A percentile compares a stretch with the other conserved stretches of the same genome.
phyloP scores from a whole-genome alignment of 192 early-diverging fungal genomes.

The Lobulomyces angularis region DNA sequence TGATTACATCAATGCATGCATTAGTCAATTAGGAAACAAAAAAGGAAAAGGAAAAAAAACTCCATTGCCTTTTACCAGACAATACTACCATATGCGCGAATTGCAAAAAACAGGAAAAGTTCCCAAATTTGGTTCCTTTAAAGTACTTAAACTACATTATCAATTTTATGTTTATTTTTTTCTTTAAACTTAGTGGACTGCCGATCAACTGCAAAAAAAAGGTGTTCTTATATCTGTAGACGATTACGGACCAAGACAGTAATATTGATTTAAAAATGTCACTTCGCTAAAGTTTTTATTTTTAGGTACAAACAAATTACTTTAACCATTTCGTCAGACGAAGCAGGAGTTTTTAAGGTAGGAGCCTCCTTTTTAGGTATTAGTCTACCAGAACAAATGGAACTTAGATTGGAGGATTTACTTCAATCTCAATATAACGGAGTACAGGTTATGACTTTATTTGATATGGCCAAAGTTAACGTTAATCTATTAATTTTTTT shows the following conservation, averaged over 20 bases:
- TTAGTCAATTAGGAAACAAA: slow-evolving; percentile 68
- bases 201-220: slow-evolving; percentile 80
- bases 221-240: slow-evolving; percentile 81
- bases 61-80: slow-evolving; percentile 77
- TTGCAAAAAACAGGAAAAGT: slow-evolving; percentile 73
- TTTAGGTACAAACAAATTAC: slow-evolving; percentile 67
- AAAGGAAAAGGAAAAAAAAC: slow-evolving; percentile 51
- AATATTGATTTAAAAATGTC: slow-evolving; percentile 8
- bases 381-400: slow-evolving; percentile 46
- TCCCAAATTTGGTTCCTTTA: slow-evolving; percentile 93
- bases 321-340: slow-evolving; percentile 84
- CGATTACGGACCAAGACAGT: slow-evolving; percentile 67
- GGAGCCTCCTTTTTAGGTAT: slow-evolving; percentile 67
- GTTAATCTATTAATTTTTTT: slow-evolving; percentile 89
- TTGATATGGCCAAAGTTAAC: slow-evolving; percentile 91
- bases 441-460: slow-evolving; percentile 76
- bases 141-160: too few species aligned
- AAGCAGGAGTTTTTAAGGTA: slow-evolving; percentile 78
- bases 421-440: slow-evolving; percentile 90
- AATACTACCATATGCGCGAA: slow-evolving; percentile 87
- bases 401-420: slow-evolving; percentile 83
- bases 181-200: too few species aligned
- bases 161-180: too few species aligned
- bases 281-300: not conserved
- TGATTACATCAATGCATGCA: slow-evolving; percentile 82